phyloP scores from a whole-genome alignment of 192 early-diverging fungal species.

The Backusella parvicylindrica region DNA sequence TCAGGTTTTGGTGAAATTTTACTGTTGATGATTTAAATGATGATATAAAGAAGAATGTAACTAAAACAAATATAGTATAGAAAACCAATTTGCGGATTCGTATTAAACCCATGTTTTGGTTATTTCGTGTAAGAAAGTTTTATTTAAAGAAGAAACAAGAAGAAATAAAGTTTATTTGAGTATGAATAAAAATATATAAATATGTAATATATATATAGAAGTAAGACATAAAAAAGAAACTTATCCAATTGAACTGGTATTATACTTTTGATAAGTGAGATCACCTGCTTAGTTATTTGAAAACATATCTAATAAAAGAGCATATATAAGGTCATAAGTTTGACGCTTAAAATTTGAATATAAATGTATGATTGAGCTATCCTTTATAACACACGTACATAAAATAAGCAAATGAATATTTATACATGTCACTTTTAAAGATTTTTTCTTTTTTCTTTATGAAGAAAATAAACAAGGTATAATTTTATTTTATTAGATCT shows the following conservation, averaged over 20 bases:
- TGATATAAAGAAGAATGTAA: neutral
- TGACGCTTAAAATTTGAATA: no score
- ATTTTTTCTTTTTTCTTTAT: neutral
- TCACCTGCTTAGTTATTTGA: no score
- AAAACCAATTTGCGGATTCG: neutral
- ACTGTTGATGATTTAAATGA: neutral
- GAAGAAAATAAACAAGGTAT: neutral
- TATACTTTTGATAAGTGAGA: no score
- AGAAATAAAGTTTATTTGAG: neutral
- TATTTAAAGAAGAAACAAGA: neutral
- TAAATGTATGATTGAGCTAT: no score
- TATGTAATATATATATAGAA: no score
- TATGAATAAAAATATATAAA: no score
- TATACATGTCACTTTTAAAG: neutral
- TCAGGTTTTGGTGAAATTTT: neutral
- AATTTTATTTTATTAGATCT: conserved; percentile 6
- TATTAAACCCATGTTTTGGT: neutral
- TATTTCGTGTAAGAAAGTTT: neutral
- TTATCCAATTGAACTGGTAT: no score
- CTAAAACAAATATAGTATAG: neutral
- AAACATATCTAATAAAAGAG: no score
- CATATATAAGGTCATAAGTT: no score
- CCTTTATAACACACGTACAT: no score
- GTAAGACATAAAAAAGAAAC: no score
- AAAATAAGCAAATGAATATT: no score